Evolutionary conservation across 192 early-diverging fungal genomes (phyloP), one percentile per base, ranked within the genome.

Genomic region (Coemansia reversa): DNA sequence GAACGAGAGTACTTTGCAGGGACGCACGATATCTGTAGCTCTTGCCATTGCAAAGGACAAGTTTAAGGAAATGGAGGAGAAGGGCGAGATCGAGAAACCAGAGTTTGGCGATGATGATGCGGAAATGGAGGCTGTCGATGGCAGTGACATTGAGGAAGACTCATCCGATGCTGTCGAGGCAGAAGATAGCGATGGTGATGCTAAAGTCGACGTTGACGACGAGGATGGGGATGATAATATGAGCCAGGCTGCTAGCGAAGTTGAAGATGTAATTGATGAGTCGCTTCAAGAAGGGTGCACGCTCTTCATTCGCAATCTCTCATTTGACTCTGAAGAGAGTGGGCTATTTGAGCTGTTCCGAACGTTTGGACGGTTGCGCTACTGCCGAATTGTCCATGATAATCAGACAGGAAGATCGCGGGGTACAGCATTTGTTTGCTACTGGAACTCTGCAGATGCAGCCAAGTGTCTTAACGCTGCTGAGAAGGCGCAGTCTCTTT

Each of bases 351-450:
- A 84, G 42, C 65, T 75, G 72, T 91, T 83, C 63, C 65, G 64
- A 11, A 28, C 49, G 4, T 72, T 83, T 39, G 77, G 76, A 29
- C 76, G 69, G 55, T 67, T 98, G 25, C 86, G 88, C 23, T 97
- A 98, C 77, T 89, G 86, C 62, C 78, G 87, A 24, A 86, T 97
- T 51, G 93, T 92, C n/a, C 86, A 87, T 67, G 95, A 97, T 65
- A 75, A 83, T 9, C 82, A 84, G 24, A 94, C 93, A 32, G 91
- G 92, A 20, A 84, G 86, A n/a, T 91, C 93, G 19, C 87, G 91
- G 7, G 96, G 96, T 22, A 95, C 94, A n/a, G 96, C 88, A 12
- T 98, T 98, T 74, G 92, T 96, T 28, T 93, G 93, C 80, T 97
- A 92, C 82, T 78, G 73, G 66, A 77, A 87, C 25, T 69, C 84